Percentiles rank a stretch among this genome's conserved stretches.
These are phyloP conservation scores for sorghum (Sorghum bicolor) DNA, from an alignment of 176 grass and related monocot genomes.

Conservation along the genomic window Sorghum_bicolor_NCBIv3 NC_012871.2:76833501-76834000, in stretches of 20 bases:
- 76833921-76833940: constrained; percentile 17
- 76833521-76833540: too few species aligned
- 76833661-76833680: constrained; percentile 74
- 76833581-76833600: constrained; percentile 58
- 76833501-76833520: too few species aligned
- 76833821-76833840: not conserved
- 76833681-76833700: constrained; percentile 83
- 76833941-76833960: not conserved
- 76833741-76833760: not conserved
- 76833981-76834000: too few species aligned
- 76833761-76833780: not conserved
- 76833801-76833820: too few species aligned
- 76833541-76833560: too few species aligned
- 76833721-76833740: not conserved
- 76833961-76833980: too few species aligned
- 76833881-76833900: constrained; percentile 5
- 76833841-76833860: not conserved
- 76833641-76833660: constrained; percentile 62
- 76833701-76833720: constrained; percentile 66
- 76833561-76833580: not conserved
- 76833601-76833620: constrained; percentile 84
- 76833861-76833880: not conserved
- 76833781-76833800: not conserved
- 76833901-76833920: not conserved
- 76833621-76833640: constrained; percentile 69